phyloP scores from a whole-genome alignment of 257 asterid species.

The Ballota nigra region DNA sequence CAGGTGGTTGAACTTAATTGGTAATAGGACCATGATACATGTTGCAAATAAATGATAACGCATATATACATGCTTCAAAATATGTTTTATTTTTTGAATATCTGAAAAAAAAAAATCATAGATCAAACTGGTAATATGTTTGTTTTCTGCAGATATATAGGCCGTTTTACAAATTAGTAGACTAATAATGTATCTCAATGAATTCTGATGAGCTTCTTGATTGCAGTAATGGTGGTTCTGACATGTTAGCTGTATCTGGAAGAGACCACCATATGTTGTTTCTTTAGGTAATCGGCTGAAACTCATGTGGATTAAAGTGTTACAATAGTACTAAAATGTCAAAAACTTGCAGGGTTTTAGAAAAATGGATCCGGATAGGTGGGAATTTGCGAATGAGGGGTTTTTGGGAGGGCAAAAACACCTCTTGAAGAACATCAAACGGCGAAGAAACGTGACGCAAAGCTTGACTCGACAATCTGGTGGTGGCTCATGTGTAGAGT shows the following conservation, averaged over 20 bases:
- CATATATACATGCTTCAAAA: too few relatives aligned
- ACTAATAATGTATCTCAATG: not conserved
- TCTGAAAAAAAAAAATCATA: too few relatives aligned
- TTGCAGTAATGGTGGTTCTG: conserved; percentile 50
- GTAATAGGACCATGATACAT: too few relatives aligned
- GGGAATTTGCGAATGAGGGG: conserved; percentile 97
- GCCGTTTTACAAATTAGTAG: not conserved
- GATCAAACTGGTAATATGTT: not conserved
- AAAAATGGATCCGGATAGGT: conserved; percentile 87
- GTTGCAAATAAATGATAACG: too few relatives aligned
- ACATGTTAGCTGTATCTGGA: conserved; percentile 38
- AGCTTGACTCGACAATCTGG: conserved; percentile 43
- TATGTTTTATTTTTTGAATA: not conserved
- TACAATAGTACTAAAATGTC: conserved; percentile 26
- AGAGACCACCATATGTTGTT: conserved; percentile 41
- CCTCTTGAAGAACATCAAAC: conserved; percentile 72
- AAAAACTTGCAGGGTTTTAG: conserved; percentile 69
- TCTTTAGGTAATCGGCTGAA: conserved; percentile 17
- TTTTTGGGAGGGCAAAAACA: conserved; percentile 90
- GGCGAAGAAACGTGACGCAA: conserved; percentile 57
- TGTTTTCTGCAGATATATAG: not conserved
- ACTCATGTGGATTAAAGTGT: not conserved
- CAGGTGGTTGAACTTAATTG: too few relatives aligned
- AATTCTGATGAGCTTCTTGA: conserved; percentile 46
- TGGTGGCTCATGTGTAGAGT: conserved; percentile 52